These are phyloP conservation scores for Dactylonectria estremocensis DNA, from an alignment of 2,329 filamentous ascomycete genomes.

Conservation along the genomic window DNA sequence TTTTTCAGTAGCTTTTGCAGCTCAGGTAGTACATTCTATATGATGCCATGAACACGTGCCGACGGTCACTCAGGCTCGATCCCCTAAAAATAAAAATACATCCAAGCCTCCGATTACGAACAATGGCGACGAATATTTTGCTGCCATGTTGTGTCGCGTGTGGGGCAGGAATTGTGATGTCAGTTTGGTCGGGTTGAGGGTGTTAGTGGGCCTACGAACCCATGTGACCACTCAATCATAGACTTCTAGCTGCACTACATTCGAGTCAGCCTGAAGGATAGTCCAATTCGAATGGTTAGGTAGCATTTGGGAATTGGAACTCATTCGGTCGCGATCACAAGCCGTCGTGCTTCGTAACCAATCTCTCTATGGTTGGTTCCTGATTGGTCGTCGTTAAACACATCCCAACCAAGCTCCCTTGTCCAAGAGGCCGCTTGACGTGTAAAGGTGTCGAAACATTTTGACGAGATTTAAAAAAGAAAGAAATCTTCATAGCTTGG, in stretches of 20 bases:
- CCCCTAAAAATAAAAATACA: conserved; percentile 30
- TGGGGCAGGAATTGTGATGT: conserved; percentile 5
- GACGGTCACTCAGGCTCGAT: conserved; percentile 34
- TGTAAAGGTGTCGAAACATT: too few species aligned
- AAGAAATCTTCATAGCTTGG: too few species aligned
- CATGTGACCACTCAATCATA: neutral
- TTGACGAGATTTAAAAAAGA: too few species aligned
- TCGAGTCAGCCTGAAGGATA: too few species aligned
- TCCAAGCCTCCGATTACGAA: conserved; percentile 39
- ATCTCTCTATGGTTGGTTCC: too few species aligned
- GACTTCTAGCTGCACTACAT: neutral
- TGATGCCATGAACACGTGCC: conserved; percentile 52
- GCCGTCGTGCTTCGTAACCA: too few species aligned
- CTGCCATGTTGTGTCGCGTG: neutral
- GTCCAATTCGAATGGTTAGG: too few species aligned
- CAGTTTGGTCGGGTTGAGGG: neutral
- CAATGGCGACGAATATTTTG: neutral
- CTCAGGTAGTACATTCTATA: conserved; percentile 57
- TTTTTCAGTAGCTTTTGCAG: conserved; percentile 59
- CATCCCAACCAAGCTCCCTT: too few species aligned
- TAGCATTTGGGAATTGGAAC: too few species aligned
- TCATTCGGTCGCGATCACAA: too few species aligned
- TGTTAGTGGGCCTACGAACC: neutral
- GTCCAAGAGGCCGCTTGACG: too few species aligned
- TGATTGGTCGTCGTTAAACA: too few species aligned